Evolutionary conservation across 192 early-diverging fungal genomes (phyloP).

Genomic region (Gamsiella multidivaricata): DNA sequence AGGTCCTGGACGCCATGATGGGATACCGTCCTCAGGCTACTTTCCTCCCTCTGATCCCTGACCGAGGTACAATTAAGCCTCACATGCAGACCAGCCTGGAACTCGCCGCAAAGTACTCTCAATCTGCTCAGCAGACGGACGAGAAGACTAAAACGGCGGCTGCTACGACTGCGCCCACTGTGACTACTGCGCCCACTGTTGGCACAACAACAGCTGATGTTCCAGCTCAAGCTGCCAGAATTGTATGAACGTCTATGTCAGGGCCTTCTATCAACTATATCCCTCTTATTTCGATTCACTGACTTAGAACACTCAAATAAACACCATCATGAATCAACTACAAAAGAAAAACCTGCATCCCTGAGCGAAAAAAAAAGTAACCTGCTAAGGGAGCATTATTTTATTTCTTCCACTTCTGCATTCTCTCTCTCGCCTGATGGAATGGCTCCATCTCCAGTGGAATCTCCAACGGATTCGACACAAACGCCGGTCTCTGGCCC

Average conservation of each 20-base stretch:
- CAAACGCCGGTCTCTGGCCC: not conserved
- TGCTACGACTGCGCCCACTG: not conserved
- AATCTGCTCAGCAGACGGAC: not conserved
- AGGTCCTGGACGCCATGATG: not conserved
- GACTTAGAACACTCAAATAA: too few species aligned
- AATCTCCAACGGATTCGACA: conserved; percentile 11
- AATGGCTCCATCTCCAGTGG: conserved; percentile 15
- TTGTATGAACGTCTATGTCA: too few species aligned
- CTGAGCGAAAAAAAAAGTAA: too few species aligned
- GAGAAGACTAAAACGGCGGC: not conserved
- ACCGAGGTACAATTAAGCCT: conserved; percentile 2
- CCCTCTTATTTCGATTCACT: too few species aligned
- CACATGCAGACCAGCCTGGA: not conserved
- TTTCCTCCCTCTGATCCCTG: conserved; percentile 3
- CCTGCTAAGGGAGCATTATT: not conserved
- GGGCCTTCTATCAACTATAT: too few species aligned
- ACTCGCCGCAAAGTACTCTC: not conserved
- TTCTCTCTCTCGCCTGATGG: not conserved
- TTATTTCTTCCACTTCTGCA: not conserved
- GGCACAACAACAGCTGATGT: too few species aligned
- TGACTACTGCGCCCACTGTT: too few species aligned
- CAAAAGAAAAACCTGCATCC: too few species aligned
- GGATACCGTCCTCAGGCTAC: conserved; percentile 2
- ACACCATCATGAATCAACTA: too few species aligned
- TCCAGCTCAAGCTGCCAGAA: too few species aligned